Percentiles rank a stretch among this genome's conserved stretches.
Evolutionary conservation across 805 yeast species (phyloP).

Genomic region (Wickerhamomyces chambardii): DNA sequence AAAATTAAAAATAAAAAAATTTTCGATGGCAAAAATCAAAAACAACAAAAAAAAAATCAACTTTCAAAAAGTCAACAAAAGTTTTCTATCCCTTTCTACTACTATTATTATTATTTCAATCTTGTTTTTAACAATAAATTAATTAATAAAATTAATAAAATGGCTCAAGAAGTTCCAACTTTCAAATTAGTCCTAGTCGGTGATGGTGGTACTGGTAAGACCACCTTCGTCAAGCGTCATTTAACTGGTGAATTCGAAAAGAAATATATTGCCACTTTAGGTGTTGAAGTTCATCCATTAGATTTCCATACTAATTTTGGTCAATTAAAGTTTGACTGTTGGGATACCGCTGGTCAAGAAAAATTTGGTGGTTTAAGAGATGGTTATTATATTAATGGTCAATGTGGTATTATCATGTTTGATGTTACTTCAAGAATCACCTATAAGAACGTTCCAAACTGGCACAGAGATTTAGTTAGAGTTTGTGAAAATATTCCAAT

Average conservation of each 20-base stretch:
- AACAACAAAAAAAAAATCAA: neutral
- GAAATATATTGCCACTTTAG: conserved; percentile 97
- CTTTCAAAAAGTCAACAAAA: neutral
- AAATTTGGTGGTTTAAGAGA: conserved; percentile 99
- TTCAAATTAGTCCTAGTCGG: conserved; percentile 98
- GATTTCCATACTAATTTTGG: conserved; percentile 98
- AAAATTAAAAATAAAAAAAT: conserved; percentile 2
- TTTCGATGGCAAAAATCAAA: conserved; percentile 4
- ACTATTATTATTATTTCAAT: neutral
- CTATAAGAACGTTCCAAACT: conserved; percentile 99
- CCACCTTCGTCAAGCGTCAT: conserved; percentile 99
- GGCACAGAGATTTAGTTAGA: conserved; percentile 99
- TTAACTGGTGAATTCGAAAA: conserved; percentile 99
- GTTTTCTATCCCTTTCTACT: neutral
- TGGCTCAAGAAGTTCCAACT: conserved; percentile 85
- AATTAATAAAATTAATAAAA: conserved; percentile 16
- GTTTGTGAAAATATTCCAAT: conserved; percentile 99
- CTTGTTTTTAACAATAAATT: neutral
- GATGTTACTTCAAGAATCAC: conserved; percentile 99
- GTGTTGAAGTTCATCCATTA: conserved; percentile 99
- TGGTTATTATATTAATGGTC: conserved; percentile 99
- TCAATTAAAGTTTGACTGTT: conserved; percentile 97
- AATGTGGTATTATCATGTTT: conserved; percentile 99
- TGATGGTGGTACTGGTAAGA: conserved; percentile 99
- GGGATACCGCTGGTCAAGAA: conserved; percentile 99